A percentile compares a stretch with the other conserved stretches of the same genome.
phyloP scores from a whole-genome alignment of 1,284 basidiomycete species.

The Testicularia cyperi region DNA sequence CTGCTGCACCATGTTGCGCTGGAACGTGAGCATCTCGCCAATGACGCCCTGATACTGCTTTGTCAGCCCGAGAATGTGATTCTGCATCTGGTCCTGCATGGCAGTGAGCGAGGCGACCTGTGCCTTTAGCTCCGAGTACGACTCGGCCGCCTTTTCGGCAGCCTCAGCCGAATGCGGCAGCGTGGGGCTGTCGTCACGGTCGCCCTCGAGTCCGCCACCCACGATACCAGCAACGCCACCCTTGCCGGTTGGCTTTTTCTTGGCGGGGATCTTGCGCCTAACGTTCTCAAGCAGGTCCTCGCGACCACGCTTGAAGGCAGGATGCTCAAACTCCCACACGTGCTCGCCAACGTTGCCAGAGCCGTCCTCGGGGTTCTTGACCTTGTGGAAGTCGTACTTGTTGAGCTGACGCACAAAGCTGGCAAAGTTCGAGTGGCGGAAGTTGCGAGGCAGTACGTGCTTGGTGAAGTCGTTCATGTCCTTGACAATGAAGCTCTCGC shows the following conservation, averaged over 20 bases:
- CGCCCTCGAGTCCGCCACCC: constrained; percentile 53
- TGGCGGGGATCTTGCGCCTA: constrained; percentile 60
- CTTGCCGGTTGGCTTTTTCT: constrained; percentile 61
- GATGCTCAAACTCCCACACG: constrained; percentile 89
- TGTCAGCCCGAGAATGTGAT: constrained; percentile 68
- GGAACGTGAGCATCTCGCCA: constrained; percentile 78
- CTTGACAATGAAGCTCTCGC: constrained; percentile 91
- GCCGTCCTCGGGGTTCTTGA: constrained; percentile 73
- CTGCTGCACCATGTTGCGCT: constrained; percentile 80
- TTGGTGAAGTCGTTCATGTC: constrained; percentile 98
- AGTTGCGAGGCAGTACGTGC: constrained; percentile 86
- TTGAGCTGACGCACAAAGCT: constrained; percentile 72
- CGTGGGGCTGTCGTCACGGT: constrained; percentile 35
- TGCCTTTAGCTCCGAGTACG: constrained; percentile 43
- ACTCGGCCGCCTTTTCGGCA: constrained; percentile 32
- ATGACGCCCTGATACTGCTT: constrained; percentile 76
- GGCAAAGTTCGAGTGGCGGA: constrained; percentile 96
- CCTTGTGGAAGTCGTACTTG: constrained; percentile 98
- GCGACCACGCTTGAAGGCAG: constrained; percentile 72
- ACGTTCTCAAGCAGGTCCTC: constrained; percentile 88
- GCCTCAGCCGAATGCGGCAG: constrained; percentile 18
- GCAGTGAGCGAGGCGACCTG: constrained; percentile 45
- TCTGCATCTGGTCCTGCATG: constrained; percentile 52
- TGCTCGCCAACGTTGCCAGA: constrained; percentile 74
- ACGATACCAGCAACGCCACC: constrained; percentile 5